These are phyloP conservation scores for Arthroderma sp. DNA, from an alignment of 2,329 filamentous ascomycete species.

Conservation along the genomic window DNA sequence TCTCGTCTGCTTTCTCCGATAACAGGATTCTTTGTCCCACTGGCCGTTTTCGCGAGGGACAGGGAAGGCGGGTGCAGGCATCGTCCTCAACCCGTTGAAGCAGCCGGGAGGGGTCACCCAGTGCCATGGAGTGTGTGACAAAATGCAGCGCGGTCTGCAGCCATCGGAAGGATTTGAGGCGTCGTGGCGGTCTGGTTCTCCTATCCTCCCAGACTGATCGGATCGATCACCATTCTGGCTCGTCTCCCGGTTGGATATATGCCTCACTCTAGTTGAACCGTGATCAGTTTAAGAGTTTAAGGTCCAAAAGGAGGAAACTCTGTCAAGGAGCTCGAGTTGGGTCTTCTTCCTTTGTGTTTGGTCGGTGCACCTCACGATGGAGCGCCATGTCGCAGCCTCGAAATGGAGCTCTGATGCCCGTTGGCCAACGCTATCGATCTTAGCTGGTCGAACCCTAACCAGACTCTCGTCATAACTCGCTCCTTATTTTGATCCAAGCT, in stretches of 20 bases:
- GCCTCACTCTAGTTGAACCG: not conserved
- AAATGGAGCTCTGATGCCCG: not conserved
- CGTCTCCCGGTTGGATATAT: not conserved
- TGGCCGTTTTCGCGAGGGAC: not conserved
- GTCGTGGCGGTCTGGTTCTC: not conserved
- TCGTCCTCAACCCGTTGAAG: not conserved
- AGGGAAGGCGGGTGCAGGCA: not conserved
- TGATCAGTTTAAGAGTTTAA: not conserved
- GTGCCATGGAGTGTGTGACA: not conserved
- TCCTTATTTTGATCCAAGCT: not conserved
- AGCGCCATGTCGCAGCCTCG: not conserved
- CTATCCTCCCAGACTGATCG: not conserved
- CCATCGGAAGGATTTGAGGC: not conserved
- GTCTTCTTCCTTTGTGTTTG: not conserved
- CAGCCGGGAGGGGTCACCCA: not conserved
- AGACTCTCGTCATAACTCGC: not conserved
- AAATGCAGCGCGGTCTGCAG: not conserved
- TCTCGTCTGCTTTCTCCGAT: not conserved
- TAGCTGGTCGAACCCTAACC: too few relatives aligned
- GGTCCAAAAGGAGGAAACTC: not conserved
- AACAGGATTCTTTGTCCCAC: slow-evolving; percentile 4
- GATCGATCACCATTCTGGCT: not conserved
- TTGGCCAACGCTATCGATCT: not conserved
- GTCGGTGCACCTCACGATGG: not conserved
- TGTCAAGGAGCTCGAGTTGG: too few relatives aligned